Conservation (phyloP, 495 filamentous ascomycete species). For the Neurospora sp. region DNA sequence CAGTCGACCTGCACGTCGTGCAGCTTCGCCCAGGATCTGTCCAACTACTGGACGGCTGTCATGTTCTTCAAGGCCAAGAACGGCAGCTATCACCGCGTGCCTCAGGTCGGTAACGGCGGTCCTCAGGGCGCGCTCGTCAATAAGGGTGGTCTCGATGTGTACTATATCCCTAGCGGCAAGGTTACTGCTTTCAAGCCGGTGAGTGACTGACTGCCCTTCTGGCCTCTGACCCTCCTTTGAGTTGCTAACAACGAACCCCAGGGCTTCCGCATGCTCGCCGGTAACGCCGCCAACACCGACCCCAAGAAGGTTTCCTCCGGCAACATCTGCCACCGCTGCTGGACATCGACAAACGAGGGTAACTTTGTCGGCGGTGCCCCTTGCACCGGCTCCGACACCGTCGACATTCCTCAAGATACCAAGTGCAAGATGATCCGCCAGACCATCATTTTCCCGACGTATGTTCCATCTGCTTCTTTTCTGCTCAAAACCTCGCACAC, state of each 20-base stretch:
- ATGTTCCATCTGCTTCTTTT: too few relatives aligned
- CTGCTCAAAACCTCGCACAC: too few relatives aligned
- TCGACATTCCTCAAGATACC: conserved; percentile 42
- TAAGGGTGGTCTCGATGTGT: conserved; percentile 47
- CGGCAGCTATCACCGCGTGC: conserved; percentile 58
- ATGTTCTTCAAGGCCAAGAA: conserved; percentile 63
- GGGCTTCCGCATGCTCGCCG: conserved; percentile 49
- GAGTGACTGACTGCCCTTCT: conserved; percentile 5
- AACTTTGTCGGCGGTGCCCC: conserved; percentile 38
- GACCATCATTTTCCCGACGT: conserved; percentile 52
- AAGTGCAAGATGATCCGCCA: conserved; percentile 47
- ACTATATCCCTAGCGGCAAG: conserved; percentile 38
- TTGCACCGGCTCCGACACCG: conserved; percentile 40
- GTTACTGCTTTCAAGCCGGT: conserved; percentile 47
- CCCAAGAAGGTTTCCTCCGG: conserved; percentile 35
- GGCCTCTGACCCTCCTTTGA: background rate
- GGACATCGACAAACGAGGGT: conserved; percentile 38
- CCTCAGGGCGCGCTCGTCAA: conserved; percentile 56
- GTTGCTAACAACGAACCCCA: conserved; percentile 4
- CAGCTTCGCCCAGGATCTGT: conserved; percentile 56
- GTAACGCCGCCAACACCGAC: conserved; percentile 40
- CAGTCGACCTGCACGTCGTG: conserved; percentile 62
- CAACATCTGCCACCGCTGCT: conserved; percentile 49
- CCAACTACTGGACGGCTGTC: conserved; percentile 71
- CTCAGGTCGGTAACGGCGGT: conserved; percentile 50